Evolutionary conservation across 2,329 filamentous ascomycete species (phyloP), one percentile per base, ranked within the genome.

Genomic region (Colletotrichum kahawae): DNA sequence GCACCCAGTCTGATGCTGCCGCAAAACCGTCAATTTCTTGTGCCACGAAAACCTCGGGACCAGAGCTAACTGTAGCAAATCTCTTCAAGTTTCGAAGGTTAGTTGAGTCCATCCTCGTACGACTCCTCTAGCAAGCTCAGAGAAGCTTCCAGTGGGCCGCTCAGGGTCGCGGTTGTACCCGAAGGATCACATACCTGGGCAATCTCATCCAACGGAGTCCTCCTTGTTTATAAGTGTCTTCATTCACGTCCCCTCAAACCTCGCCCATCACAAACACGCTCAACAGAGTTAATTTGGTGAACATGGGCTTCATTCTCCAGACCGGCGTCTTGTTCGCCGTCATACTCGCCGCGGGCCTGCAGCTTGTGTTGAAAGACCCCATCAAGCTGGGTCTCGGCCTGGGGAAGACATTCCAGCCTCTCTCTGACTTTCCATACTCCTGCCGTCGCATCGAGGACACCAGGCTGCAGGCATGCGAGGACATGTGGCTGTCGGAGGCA

Each of bases 401-500:
- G n/a, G 79, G 78, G 16, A 78, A 74, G 70, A 77, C 68, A 1
- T 64, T 79, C 27, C 80, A 81, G 66, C 80, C 80, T 10, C 75
- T 83, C 18, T 71, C 74, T 57, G 77, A 80, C 51, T 82, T 82
- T 54, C 79, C 80, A 24, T 82, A 82, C 75, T 74, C 75, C 12
- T 83, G 81, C 62, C 81, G 78, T 4, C 78, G 81, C 33, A 79
- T 83, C 16, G 62, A 79, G 18, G 70, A 82, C 56, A 73, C 77
- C n/a, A 72, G 71, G 24, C 72, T 83, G 27, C 77, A 81, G 54
- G 69, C 73, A 65, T 83, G 81, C 76, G 81, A 83, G 76, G 82
- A 83, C 56, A 81, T 83, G 80, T 82, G 80, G 81, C 66, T 82
- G 2, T 82, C 79, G 16, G 80, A 82, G 66, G 34, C 74, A 24